Base-by-base conservation (phyloP, 495 filamentous ascomycete species). In the Xylona heveae region DNA sequence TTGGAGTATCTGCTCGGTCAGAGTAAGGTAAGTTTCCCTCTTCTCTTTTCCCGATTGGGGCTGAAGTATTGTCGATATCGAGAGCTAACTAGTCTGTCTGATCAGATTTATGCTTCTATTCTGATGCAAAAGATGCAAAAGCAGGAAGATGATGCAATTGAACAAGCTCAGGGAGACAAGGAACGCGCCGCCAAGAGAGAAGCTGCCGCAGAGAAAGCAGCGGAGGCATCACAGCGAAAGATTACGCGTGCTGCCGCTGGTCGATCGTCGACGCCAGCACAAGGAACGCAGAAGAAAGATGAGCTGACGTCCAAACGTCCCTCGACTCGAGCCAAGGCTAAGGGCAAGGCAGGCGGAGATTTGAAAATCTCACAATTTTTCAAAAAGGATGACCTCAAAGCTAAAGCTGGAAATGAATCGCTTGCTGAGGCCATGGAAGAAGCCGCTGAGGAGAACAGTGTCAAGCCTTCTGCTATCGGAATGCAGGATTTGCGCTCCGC, bases 401-500 rank as follows among this genome's bases (percentile, higher is more conserved):
- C 62, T 3, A 56, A 61, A 16, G 58, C 64, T 3, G 58, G 60
- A 3, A 57, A 64, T 24, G 49, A 55, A 1, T 59, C 54, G 0
- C 54, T 73, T 4, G 49, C 61, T 28, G 59, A 69, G 31, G 65
- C 62, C 3, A 42, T 71, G 18, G 57, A 63, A 29, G 55, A 69
- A 34, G 66, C 59, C 10, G 64, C 59, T 0, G 56, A 62, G 30
- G 59, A 68, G 12, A 54, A 54, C 19, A 61, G 66, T 27, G 55
- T 64, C n/a, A 66, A 71, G 21, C 60, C 66, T 4, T 59, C 61
- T 6, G 64, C 57, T 13, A 53, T 93, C 15, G 77, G 81, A 14
- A 71, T 77, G 38, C 79, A 88, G 39, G 66, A 80, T 33, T 46
- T 92, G 15, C 61, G 67, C 19, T 73, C 85, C 33, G 84, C 82